Evolutionary conservation across 768 basidiomycete genomes (phyloP), one percentile per base, ranked within the genome.

Genomic region (Russula emetica): DNA sequence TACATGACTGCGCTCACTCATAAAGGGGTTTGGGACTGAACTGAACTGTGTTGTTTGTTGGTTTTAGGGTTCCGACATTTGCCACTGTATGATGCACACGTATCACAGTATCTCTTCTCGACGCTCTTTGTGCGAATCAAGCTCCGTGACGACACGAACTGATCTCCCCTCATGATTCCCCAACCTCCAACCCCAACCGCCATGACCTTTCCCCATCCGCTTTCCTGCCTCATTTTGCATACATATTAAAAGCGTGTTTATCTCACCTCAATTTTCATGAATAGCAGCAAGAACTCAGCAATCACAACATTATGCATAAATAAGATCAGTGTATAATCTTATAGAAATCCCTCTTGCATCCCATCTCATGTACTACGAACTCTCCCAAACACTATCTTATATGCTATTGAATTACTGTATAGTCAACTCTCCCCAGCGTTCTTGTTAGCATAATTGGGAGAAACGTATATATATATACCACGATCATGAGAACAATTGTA

Each of bases 81-180:
- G 6, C 94, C 96, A 0, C 76, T 98, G 40, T 91, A 94, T 70
- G 96, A 98, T 74, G 76, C 83, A 2, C 88, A 94, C 72, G 83
- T 92, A 50, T 88, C 89, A 44, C 93, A 94, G 71, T 91, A 88
- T 71, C 78, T 98, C 55, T 98, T 95, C 75, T 92, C 94, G 26
- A 94, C 94, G n/a, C 78, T 98, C 20, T 97, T 98, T 70, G 86
- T 96, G 24, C 76, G 82, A 60, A 82, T 87, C 52, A 75, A 80
- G 20, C 73, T 92, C 42, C 71, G 74, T 3, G 75, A 78, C 32
- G 72, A 63, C 52, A 53, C 30, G 44, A 52, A 13, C n/a, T 53
- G 40, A 60, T 34, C 30, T n/a, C 38, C n/a, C 38, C 38, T 16
- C 32, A 9, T 30, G 36, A 36, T 36, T 13, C 14, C n/a, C 5